Base-by-base conservation (phyloP, 257 asterid species). In the Nicotiana tabacum region DNA sequence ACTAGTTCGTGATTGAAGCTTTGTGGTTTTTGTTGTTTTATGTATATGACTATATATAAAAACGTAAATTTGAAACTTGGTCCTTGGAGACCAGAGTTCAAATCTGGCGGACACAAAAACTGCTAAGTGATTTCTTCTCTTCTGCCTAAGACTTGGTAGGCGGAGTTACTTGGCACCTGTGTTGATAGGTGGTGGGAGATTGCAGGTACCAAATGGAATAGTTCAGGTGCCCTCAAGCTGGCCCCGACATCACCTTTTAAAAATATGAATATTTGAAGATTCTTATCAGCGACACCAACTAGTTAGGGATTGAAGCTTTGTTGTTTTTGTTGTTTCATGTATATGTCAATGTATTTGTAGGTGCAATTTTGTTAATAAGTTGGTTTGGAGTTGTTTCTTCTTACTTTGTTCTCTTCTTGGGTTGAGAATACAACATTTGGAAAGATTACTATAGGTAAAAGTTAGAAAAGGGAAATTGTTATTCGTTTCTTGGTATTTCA, bases 301-400 rank as follows among this genome's bases (percentile, higher is more conserved):
- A 17, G 15, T 48, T 74, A 9, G 15, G 13, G 39, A 27, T 15
- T 74, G 80, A 74, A n/a, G 27, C 10, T 37, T 18, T 69, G 77
- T n/a, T 68, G 57, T 69, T 37, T 62, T 39, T 69, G 1, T 39
- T 70, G 58, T 43, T 21, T 43, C 48, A 21, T 72, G 60, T 72
- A 72, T 46, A 43, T 72, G 78, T 43, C 51, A 32, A 24, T 46
- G 27, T 72, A 46, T 43, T 43, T 10, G 6, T 39, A 43, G 46
- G 79, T 43, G 39, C 64, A 74, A 7, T 48, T 74, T 72, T 74
- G 16, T 27, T 58, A 27, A 24, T 48, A 15, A 48, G 64, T 48
- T 74, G 64, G 64, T 74, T 48, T 51, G 43, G 43, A 27, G 43
- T 27, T 74, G 80, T 74, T 74, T 74, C 46, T 56, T 74, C 80